Conservation (phyloP, 2,329 filamentous ascomycete genomes). For the Gaeumannomyces tritici region DNA sequence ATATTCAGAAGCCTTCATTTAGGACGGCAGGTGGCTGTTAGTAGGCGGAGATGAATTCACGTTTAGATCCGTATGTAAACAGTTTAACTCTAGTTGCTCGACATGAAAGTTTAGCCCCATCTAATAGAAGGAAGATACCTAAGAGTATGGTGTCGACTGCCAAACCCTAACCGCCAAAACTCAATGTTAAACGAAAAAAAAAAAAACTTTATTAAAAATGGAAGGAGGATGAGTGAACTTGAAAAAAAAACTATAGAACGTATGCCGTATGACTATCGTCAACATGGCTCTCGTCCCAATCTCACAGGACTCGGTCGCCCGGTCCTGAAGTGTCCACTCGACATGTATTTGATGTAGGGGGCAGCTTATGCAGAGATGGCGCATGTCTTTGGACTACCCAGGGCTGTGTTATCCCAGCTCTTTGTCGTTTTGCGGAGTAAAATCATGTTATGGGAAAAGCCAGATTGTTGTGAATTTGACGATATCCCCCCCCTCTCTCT, state of each 20-base stretch:
- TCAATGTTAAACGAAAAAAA: neutral
- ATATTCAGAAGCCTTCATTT: no score
- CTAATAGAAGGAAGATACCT: neutral
- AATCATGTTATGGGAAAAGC: no score
- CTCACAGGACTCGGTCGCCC: slow-evolving; percentile 1
- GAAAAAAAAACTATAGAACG: neutral
- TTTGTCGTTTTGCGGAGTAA: neutral
- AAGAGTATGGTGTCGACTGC: neutral
- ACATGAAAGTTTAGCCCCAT: neutral
- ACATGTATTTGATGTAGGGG: neutral
- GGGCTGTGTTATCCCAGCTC: no score
- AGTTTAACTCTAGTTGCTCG: no score
- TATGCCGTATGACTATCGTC: neutral
- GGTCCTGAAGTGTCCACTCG: neutral
- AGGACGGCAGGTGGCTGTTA: no score
- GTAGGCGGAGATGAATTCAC: no score
- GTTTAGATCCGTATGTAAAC: no score
- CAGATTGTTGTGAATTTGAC: no score
- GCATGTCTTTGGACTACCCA: neutral
- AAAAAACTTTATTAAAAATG: neutral
- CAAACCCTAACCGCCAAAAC: neutral
- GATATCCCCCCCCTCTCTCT: no score
- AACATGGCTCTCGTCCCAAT: neutral
- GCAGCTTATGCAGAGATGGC: neutral
- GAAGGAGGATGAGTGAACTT: neutral